These are phyloP conservation scores for Microcyclosporella mali DNA, from an alignment of 2,329 filamentous ascomycete species.

Conservation along the genomic window DNA sequence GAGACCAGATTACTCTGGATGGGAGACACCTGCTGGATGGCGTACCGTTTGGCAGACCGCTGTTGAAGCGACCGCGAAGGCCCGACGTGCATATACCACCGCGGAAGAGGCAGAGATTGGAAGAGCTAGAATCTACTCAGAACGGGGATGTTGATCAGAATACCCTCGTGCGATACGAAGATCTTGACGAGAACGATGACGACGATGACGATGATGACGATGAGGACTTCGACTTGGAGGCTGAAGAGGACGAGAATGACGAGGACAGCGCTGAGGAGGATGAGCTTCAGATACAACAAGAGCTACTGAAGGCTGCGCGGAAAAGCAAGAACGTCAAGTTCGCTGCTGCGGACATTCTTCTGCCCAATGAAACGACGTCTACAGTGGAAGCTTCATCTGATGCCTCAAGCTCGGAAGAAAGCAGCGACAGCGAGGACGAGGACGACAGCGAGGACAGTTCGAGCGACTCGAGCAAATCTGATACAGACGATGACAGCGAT, in stretches of 20 bases:
- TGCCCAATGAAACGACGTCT: too few relatives aligned
- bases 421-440: conserved; percentile 12
- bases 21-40: conserved; percentile 81
- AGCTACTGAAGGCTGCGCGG: background rate
- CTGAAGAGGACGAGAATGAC: conserved; percentile 18
- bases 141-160: conserved; percentile 37
- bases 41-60: conserved; percentile 71
- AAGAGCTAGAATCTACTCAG: conserved; percentile 32
- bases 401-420: conserved; percentile 7
- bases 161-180: conserved; percentile 20
- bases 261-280: conserved; percentile 12
- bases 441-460: conserved; percentile 13
- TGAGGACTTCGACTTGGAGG: conserved; percentile 14
- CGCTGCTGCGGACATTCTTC: too few relatives aligned
- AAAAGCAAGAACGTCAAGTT: background rate
- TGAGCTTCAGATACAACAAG: conserved; percentile 3
- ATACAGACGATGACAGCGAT: conserved; percentile 12
- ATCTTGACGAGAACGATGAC: conserved; percentile 20
- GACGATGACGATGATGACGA: conserved; percentile 19
- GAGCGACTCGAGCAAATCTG: conserved; percentile 10
- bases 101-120: conserved; percentile 30
- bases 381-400: background rate
- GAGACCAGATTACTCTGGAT: conserved; percentile 71
- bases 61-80: conserved; percentile 47
- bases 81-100: conserved; percentile 33